Evolutionary conservation across 2,329 filamentous ascomycete genomes (phyloP), one percentile per base, ranked within the genome.

Genomic region (Trichoderma gracile): DNA sequence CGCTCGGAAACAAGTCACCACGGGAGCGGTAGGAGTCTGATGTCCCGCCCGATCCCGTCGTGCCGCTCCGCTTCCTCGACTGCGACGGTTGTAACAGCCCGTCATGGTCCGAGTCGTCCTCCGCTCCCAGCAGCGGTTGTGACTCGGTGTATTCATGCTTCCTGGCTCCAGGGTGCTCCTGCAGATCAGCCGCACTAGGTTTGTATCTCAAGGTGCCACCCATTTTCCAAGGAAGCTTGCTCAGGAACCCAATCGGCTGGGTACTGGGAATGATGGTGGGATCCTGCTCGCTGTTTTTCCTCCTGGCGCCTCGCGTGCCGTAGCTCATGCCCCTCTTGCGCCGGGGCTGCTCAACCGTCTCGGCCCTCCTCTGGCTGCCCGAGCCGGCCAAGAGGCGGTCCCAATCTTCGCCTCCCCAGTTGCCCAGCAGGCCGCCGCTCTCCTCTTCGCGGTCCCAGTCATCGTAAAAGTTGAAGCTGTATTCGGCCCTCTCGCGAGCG

Each of bases 401-500:
- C 79, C 96, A 87, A 73, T 96, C 93, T 71, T 96, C 93, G 69
- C 80, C 88, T 45, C 89, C 88, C 91, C 92, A 96, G 52, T 86
- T 78, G 50, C 84, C 89, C 59, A 93, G 79, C 54, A 94, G 76
- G 0, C 88, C 84, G 45, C 87, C 84, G 40, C 70, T 59, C 58
- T 78, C 77, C 61, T 82, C 80, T 55, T 86, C 84, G 63, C 84
- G 82, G 67, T 97, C 92, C 94, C 94, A 98, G 77, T 97, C 94
- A 77, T 97, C 94, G 79, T 98, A 98, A 75, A 98, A 98, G 76
- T 97, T 94, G 74, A 98, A 98, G 72, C 86, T 93, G 71, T 90
- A 86, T 77, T 97, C 93, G 30, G 93, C 90, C 58, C 87, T 78
- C 2, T 86, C 86, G 9, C 84, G 80, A 21, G 84, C 83, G 50